Percentiles rank a stretch among this genome's conserved stretches.
phyloP scores from a whole-genome alignment of 2,329 filamentous ascomycete species.

The Curvularia sp. region DNA sequence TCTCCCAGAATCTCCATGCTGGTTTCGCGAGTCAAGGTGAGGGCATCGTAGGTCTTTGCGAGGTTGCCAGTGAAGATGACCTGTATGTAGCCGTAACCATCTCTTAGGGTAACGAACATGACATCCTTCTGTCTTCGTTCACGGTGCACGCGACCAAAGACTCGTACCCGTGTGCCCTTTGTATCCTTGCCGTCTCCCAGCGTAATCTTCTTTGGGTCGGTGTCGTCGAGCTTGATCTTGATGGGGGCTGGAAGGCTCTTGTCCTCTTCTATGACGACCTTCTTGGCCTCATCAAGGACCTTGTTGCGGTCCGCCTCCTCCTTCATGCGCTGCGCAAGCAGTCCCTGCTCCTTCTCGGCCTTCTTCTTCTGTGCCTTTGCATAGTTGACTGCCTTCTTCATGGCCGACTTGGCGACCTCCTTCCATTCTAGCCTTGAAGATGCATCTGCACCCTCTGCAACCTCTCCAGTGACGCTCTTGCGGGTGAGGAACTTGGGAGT shows the following conservation, averaged over 20 bases:
- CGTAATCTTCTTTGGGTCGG: constrained; percentile 63
- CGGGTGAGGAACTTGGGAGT: constrained; percentile 70
- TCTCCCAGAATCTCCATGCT: constrained; percentile 84
- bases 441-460: constrained; percentile 61
- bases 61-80: constrained; percentile 82
- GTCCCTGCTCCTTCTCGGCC: constrained; percentile 76
- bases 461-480: constrained; percentile 56
- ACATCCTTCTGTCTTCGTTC: constrained; percentile 82
- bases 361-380: constrained; percentile 84
- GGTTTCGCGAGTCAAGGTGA: constrained; percentile 86
- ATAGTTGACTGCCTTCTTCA: constrained; percentile 82
- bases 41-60: constrained; percentile 88
- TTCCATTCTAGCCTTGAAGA: constrained; percentile 75
- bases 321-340: constrained; percentile 74
- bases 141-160: constrained; percentile 83
- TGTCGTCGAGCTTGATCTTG: constrained; percentile 78
- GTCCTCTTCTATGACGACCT: constrained; percentile 74
- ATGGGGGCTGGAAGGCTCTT: constrained; percentile 73
- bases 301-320: constrained; percentile 73
- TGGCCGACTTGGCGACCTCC: constrained; percentile 78
- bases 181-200: constrained; percentile 60
- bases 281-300: constrained; percentile 82
- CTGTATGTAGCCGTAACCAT: constrained; percentile 86
- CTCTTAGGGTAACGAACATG: constrained; percentile 83
- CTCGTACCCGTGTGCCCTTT: constrained; percentile 76